Conservation (phyloP, 139 green algal species). For the Micromonas pusilla region DNA sequence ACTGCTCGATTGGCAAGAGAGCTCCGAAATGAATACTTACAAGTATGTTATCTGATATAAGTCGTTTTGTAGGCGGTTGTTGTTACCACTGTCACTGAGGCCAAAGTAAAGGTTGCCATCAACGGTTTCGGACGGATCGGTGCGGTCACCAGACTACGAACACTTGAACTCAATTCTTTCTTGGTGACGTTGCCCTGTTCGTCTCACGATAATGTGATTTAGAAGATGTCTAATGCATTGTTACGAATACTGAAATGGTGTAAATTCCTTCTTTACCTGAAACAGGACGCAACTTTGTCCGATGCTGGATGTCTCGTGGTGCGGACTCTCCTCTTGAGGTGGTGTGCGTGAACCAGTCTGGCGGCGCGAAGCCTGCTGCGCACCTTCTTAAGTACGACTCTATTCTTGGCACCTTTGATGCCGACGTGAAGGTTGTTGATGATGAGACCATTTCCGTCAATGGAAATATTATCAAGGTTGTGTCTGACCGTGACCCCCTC, state of each 20-base stretch:
- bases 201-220: constrained; percentile 86
- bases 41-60: background rate
- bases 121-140: constrained; percentile 50
- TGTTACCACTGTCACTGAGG: constrained; percentile 12
- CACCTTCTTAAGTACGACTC: constrained; percentile 99
- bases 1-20: background rate
- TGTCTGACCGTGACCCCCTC: constrained; percentile 87
- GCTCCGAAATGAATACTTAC: background rate
- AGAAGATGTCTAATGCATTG: constrained; percentile 32
- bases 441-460: constrained; percentile 84
- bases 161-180: too few relatives aligned
- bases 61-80: background rate
- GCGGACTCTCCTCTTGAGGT: constrained; percentile 59
- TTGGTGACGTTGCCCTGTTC: constrained; percentile 26
- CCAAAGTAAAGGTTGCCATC: constrained; percentile 40
- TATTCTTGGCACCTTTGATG: constrained; percentile 89
- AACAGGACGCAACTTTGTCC: constrained; percentile 59
- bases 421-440: constrained; percentile 88
- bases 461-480: constrained; percentile 88
- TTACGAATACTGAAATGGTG: background rate
- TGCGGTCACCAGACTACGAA: background rate
- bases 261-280: background rate
- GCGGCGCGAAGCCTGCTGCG: constrained; percentile 90
- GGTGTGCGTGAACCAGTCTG: constrained; percentile 92
- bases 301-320: constrained; percentile 31